A percentile compares a stretch with the other conserved stretches of the same genome.
phyloP scores from a whole-genome alignment of 2,329 filamentous ascomycete genomes.

The Curvularia eragrostidis region DNA sequence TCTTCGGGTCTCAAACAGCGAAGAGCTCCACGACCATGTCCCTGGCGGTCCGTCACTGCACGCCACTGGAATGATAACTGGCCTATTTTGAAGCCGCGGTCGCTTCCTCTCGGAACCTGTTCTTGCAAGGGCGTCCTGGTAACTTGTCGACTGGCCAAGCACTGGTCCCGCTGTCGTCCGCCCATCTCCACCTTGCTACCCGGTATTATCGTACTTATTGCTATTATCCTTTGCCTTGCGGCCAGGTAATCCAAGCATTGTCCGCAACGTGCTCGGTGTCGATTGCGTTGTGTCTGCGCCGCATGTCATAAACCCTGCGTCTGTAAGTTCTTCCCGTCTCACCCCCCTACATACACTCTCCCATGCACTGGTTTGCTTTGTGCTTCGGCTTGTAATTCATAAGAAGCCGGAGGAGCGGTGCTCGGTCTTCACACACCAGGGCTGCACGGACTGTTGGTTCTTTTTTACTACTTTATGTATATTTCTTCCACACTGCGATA shows the following conservation, averaged over 20 bases:
- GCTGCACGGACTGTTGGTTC: constrained; percentile 49
- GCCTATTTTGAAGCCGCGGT: constrained; percentile 30
- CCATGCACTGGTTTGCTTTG: constrained; percentile 34
- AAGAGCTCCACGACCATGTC: constrained; percentile 47
- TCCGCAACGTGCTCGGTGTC: constrained; percentile 35
- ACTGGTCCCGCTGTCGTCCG: constrained; percentile 34
- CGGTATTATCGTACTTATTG: constrained; percentile 43
- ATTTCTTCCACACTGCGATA: constrained; percentile 44
- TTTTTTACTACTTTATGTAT: constrained; percentile 34
- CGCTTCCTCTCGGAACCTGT: constrained; percentile 28
- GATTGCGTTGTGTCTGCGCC: constrained; percentile 39
- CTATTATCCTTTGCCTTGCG: constrained; percentile 39
- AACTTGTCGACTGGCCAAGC: constrained; percentile 36
- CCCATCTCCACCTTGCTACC: constrained; percentile 34
- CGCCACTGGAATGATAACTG: constrained; percentile 32
- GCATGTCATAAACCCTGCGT: constrained; percentile 35
- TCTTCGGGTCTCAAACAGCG: constrained; percentile 46
- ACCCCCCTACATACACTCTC: constrained; percentile 31
- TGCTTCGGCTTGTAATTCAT: constrained; percentile 42
- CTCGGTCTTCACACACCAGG: constrained; percentile 49
- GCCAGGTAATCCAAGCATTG: constrained; percentile 28
- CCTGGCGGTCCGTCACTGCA: constrained; percentile 41
- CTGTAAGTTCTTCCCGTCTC: constrained; percentile 40
- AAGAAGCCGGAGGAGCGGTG: constrained; percentile 43
- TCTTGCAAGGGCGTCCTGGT: constrained; percentile 30